Conservation (phyloP, 169 alveolate species). For the Plasmodium inui region DNA sequence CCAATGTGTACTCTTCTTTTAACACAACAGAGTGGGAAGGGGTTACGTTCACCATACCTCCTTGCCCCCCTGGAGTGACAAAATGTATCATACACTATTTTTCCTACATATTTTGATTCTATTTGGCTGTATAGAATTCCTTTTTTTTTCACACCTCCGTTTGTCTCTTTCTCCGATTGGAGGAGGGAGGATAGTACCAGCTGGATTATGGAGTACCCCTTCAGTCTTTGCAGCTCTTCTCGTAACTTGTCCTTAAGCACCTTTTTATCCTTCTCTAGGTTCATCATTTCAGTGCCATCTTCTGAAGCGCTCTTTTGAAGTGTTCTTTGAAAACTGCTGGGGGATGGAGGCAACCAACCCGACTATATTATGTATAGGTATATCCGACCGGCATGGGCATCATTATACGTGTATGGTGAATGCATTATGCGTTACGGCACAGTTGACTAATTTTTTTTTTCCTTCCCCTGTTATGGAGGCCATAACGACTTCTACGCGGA, state of each 20-base stretch:
- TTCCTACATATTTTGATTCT: conserved; percentile 46
- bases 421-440: not conserved
- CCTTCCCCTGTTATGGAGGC: not conserved
- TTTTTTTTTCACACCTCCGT: conserved; percentile 11
- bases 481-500: not conserved
- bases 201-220: conserved; percentile 15
- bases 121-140: conserved; percentile 40
- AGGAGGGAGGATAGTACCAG: not conserved
- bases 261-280: conserved; percentile 4
- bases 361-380: not conserved
- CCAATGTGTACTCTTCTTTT: conserved; percentile 13
- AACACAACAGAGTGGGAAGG: not conserved
- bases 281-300: conserved; percentile 3
- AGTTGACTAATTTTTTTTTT: not conserved
- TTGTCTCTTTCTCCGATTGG: not conserved
- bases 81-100: conserved; percentile 10
- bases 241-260: not conserved
- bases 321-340: not conserved
- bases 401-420: not conserved
- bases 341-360: not conserved
- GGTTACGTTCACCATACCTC: not conserved
- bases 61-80: not conserved
- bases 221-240: conserved; percentile 25
- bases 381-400: not conserved
- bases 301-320: not conserved